Conservation (phyloP, 768 basidiomycete species). For the Goffeauzyma gilvescens region DNA sequence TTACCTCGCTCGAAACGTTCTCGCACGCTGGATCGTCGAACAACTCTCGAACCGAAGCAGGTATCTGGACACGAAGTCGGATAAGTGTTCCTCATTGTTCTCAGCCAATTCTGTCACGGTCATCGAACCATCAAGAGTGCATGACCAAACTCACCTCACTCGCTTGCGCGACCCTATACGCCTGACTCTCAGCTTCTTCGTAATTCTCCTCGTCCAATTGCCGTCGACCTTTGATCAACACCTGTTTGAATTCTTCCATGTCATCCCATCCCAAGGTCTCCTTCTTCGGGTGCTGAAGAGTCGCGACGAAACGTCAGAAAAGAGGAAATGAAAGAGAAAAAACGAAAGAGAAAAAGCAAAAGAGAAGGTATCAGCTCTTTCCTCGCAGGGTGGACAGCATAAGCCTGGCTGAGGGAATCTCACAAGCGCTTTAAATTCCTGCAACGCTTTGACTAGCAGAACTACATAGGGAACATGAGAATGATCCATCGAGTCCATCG, state of each 20-base stretch:
- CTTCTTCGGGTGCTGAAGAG: too few relatives aligned
- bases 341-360: too few relatives aligned
- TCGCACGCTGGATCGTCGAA: slow-evolving; percentile 45
- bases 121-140: neutral
- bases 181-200: slow-evolving; percentile 79
- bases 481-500: slow-evolving; percentile 75
- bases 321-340: too few relatives aligned
- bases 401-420: too few relatives aligned
- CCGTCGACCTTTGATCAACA: slow-evolving; percentile 44
- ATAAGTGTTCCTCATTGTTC: neutral
- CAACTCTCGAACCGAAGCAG: slow-evolving; percentile 46
- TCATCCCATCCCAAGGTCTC: slow-evolving; percentile 45
- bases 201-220: slow-evolving; percentile 91
- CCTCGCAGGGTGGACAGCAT: too few relatives aligned
- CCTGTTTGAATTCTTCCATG: slow-evolving; percentile 56
- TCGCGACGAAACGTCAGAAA: too few relatives aligned
- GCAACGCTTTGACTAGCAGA: slow-evolving; percentile 62
- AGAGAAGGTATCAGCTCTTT: too few relatives aligned
- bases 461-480: slow-evolving; percentile 76
- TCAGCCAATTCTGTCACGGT: neutral
- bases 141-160: slow-evolving; percentile 32
- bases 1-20: slow-evolving; percentile 34
- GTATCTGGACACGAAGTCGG: slow-evolving; percentile 37
- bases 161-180: slow-evolving; percentile 59
- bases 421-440: slow-evolving; percentile 73